phyloP scores from a whole-genome alignment of 306 rosid species.

The Morella rubra region DNA sequence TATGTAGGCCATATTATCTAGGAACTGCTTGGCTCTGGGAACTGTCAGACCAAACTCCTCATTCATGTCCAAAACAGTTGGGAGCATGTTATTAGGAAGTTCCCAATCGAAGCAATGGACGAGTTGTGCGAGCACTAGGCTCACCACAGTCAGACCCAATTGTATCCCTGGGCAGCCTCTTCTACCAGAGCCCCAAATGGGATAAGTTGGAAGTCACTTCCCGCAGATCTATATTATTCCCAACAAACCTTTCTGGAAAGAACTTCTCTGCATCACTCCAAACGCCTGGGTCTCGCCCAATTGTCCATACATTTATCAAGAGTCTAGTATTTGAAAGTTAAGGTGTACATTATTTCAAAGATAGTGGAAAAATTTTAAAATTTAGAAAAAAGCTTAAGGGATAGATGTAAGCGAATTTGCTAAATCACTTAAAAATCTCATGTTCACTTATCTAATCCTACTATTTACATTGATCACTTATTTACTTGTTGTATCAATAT shows the following conservation, averaged over 20 bases:
- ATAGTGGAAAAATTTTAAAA: no score
- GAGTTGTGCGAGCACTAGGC: constrained; percentile 34
- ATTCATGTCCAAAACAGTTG: constrained; percentile 34
- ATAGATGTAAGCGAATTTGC: no score
- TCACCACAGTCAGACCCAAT: constrained; percentile 25
- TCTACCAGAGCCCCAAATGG: constrained; percentile 45
- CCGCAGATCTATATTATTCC: constrained; percentile 21
- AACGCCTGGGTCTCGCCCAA: constrained; percentile 32
- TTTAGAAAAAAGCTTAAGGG: no score
- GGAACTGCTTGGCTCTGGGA: constrained; percentile 27
- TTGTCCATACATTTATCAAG: constrained; percentile 32
- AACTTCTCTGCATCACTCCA: constrained; percentile 39
- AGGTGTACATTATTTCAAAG: no score
- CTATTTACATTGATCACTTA: no score
- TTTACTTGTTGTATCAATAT: no score
- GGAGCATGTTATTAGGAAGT: constrained; percentile 34
- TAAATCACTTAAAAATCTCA: no score
- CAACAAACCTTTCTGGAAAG: constrained; percentile 32
- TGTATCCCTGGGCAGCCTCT: constrained; percentile 42
- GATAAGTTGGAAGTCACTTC: constrained; percentile 35
- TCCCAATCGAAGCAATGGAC: constrained; percentile 45
- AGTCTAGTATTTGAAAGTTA: constrained; percentile 39
- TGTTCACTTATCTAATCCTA: no score
- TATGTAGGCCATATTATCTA: constrained; percentile 11
- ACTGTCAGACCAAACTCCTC: constrained; percentile 32